These are phyloP conservation scores for Amanita molliuscula DNA, from an alignment of 768 basidiomycete species.

Conservation along the genomic window DNA sequence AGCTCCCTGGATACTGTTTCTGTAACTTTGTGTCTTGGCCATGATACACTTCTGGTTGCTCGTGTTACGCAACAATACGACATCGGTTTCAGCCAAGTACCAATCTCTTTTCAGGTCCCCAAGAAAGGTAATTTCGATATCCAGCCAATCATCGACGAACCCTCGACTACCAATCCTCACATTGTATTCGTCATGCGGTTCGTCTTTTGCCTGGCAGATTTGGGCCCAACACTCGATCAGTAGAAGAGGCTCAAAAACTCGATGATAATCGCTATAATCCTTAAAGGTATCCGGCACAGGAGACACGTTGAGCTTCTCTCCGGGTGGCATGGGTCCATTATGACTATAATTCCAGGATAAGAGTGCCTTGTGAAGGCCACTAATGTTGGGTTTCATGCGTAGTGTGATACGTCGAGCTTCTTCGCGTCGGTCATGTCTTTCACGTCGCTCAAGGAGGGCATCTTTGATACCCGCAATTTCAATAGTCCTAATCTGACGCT, in stretches of 20 bases:
- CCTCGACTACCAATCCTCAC: constrained; percentile 60
- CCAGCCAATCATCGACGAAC: constrained; percentile 74
- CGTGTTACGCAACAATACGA: constrained; percentile 66
- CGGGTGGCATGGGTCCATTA: constrained; percentile 50
- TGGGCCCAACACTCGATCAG: constrained; percentile 90
- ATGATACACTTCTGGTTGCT: constrained; percentile 46
- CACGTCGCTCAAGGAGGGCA: constrained; percentile 24
- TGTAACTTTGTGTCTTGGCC: constrained; percentile 46
- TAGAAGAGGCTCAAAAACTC: constrained; percentile 76
- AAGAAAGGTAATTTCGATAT: constrained; percentile 59
- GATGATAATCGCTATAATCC: constrained; percentile 56
- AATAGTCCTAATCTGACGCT: constrained; percentile 54
- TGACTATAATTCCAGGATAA: constrained; percentile 85
- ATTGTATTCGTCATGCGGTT: constrained; percentile 38
- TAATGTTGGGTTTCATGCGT: constrained; percentile 77
- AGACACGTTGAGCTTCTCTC: constrained; percentile 23
- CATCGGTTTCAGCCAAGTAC: constrained; percentile 72
- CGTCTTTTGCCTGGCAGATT: constrained; percentile 68
- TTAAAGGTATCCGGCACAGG: constrained; percentile 58
- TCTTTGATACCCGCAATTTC: constrained; percentile 39
- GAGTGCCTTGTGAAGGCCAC: constrained; percentile 63
- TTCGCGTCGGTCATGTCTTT: constrained; percentile 45
- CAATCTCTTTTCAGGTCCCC: constrained; percentile 57
- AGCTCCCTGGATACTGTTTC: constrained; percentile 28
- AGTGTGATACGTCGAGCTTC: constrained; percentile 51